Base-by-base conservation (phyloP, 441 rosid genomes). In the Rhodomyrtus psidioides region DNA sequence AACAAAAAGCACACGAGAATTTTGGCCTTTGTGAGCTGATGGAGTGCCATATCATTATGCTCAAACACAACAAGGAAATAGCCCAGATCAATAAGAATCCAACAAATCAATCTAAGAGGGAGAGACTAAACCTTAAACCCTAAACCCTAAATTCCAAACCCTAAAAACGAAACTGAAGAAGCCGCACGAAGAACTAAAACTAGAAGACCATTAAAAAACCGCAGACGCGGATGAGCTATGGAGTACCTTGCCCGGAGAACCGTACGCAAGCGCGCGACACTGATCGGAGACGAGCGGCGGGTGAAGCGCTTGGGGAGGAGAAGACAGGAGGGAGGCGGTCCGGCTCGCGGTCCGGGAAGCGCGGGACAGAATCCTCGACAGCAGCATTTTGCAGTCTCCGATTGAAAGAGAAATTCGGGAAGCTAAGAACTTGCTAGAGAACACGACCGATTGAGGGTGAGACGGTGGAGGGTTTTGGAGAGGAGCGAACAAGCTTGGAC, bases 331-430 rank as follows among this genome's bases (percentile, higher is more conserved):
- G 87, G 86, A 86, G 81, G 94, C 87, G 93, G 94, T n/a, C n/a
- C n/a, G n/a, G n/a, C n/a, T n/a, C n/a, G n/a, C n/a, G n/a, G n/a
- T 89, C 89, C 93, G 86, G 24, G 94, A 90, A 76, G 88, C 87
- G 87, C 94, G 94, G 6, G 91, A 90, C n/a, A n/a, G n/a, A n/a
- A n/a, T n/a, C n/a, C n/a, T n/a, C n/a, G n/a, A n/a, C 57, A 88
- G 85, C 92, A 91, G 82, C 95, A 94, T 93, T 65, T 62, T 2
- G 44, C 14, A 6, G 26, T 44, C 75, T 19, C 44, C 75, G 44
- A 62, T 30, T 1, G 79, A 70, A 21, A n/a, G 16, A 10, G 7
- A 19, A 26, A 56, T 56, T 7, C n/a, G 4, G 59, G 16, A 70
- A 39, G 49, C 79, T 12, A 49, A 23, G 49, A 10, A 42, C 49